These are phyloP conservation scores for Fusarium zealandicum DNA, from an alignment of 2,329 filamentous ascomycete species.

Conservation along the genomic window DNA sequence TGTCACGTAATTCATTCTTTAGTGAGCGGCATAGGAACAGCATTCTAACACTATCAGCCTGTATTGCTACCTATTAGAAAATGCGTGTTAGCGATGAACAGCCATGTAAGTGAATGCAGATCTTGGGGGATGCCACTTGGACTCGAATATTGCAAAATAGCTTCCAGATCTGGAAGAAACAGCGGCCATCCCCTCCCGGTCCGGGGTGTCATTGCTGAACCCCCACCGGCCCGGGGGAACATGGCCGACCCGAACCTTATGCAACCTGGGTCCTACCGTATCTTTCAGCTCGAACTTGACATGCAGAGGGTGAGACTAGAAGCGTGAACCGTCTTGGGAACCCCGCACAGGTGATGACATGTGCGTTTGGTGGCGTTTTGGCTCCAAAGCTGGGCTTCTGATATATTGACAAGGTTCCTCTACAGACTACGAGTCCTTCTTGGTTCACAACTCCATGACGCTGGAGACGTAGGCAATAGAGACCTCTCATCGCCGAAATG, in stretches of 20 bases:
- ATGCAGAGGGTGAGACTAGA: neutral
- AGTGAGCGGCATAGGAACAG: too few species aligned
- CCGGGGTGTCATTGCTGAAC: slow-evolving; percentile 5
- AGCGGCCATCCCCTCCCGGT: neutral
- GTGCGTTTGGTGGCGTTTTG: neutral
- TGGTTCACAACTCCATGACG: neutral
- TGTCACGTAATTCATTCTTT: too few species aligned
- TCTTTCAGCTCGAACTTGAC: neutral
- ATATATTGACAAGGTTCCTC: slow-evolving; percentile 10
- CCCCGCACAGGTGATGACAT: slow-evolving; percentile 1
- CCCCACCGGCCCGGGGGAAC: slow-evolving; percentile 11
- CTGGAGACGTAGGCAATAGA: slow-evolving; percentile 1
- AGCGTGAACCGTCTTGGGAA: neutral
- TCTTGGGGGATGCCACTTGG: neutral
- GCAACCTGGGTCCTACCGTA: neutral
- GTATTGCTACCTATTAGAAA: too few species aligned
- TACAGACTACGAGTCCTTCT: too few species aligned
- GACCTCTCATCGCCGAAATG: slow-evolving; percentile 17
- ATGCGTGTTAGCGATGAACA: too few species aligned
- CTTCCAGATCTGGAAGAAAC: slow-evolving; percentile 20
- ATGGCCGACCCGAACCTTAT: neutral
- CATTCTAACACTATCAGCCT: too few species aligned
- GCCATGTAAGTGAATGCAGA: neutral
- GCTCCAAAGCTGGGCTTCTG: neutral
- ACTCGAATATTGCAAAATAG: slow-evolving; percentile 11